These are phyloP conservation scores for Thalassiosira mediterranea DNA, from an alignment of 352 stramenopile species.

Conservation along the genomic window DNA sequence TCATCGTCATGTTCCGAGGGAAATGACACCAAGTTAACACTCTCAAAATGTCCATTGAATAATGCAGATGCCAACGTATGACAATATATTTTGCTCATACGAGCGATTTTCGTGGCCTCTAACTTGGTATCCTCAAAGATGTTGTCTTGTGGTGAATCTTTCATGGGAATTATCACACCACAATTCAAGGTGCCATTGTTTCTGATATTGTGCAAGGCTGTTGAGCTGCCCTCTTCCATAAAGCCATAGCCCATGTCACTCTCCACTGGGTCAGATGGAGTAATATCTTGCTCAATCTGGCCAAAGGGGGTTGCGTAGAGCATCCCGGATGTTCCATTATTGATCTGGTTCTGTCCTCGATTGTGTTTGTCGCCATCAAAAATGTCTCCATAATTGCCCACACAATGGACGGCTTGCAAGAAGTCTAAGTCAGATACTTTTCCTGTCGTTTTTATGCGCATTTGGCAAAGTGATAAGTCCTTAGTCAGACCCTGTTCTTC, in stretches of 20 bases:
- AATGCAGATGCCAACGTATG: conserved; percentile 17
- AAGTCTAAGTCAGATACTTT: conserved; percentile 22
- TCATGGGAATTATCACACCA: conserved; percentile 15
- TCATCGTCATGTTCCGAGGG: conserved; percentile 7
- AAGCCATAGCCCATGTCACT: conserved; percentile 5
- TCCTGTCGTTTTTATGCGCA: background rate
- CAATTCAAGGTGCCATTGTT: conserved; percentile 17
- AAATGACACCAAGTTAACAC: conserved; percentile 8
- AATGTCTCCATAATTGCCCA: conserved; percentile 31
- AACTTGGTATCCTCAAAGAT: too few relatives aligned
- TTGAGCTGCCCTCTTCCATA: background rate
- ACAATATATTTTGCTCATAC: too few relatives aligned
- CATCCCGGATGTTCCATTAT: conserved; percentile 42
- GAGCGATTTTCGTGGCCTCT: too few relatives aligned
- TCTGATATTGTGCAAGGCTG: too few relatives aligned
- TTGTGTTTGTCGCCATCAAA: too few relatives aligned
- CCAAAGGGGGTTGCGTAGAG: conserved; percentile 30
- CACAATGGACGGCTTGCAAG: conserved; percentile 34
- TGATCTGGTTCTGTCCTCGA: conserved; percentile 31
- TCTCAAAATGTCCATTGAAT: conserved; percentile 13
- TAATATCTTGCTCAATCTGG: too few relatives aligned
- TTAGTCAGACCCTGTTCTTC: conserved; percentile 9
- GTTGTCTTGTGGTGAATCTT: too few relatives aligned
- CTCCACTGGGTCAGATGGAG: too few relatives aligned
- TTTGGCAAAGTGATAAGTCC: conserved; percentile 9